Evolutionary conservation across 2,329 filamentous ascomycete species (phyloP).

Genomic region (Monilinia laxa): DNA sequence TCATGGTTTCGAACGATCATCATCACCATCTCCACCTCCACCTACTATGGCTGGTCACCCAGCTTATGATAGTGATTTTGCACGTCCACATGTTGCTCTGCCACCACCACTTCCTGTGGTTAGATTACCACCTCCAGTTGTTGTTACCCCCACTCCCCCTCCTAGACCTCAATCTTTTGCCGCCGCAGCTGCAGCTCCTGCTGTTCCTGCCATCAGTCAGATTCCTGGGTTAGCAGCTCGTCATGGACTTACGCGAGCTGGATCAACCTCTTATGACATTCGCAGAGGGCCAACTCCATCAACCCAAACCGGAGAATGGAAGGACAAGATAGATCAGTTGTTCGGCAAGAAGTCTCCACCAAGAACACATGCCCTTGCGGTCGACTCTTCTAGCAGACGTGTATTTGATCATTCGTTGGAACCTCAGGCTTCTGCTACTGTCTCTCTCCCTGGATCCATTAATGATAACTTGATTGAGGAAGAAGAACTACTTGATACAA

Average conservation of each 20-base stretch:
- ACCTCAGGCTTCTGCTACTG: conserved; percentile 54
- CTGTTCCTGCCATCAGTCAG: conserved; percentile 27
- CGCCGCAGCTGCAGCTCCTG: conserved; percentile 42
- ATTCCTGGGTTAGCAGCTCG: conserved; percentile 27
- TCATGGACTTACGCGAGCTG: conserved; percentile 44
- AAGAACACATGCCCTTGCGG: conserved; percentile 59
- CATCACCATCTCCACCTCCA: conserved; percentile 69
- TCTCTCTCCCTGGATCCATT: conserved; percentile 59
- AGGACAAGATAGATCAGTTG: conserved; percentile 79
- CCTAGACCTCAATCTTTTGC: conserved; percentile 48
- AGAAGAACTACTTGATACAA: conserved; percentile 54
- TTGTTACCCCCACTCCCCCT: conserved; percentile 46
- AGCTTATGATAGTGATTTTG: conserved; percentile 65
- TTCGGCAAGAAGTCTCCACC: conserved; percentile 57
- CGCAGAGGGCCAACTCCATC: conserved; percentile 35
- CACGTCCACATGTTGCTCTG: conserved; percentile 66
- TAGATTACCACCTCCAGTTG: conserved; percentile 62
- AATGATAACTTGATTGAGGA: conserved; percentile 41
- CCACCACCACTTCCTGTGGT: conserved; percentile 74
- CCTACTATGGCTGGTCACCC: conserved; percentile 70
- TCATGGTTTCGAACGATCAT: conserved; percentile 42
- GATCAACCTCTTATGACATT: conserved; percentile 45
- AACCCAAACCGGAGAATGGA: conserved; percentile 58
- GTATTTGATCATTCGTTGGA: conserved; percentile 58
- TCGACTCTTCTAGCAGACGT: conserved; percentile 67